Evolutionary conservation across 176 grass and related monocot species (phyloP).

Genomic region (Oryza punctata): DNA sequence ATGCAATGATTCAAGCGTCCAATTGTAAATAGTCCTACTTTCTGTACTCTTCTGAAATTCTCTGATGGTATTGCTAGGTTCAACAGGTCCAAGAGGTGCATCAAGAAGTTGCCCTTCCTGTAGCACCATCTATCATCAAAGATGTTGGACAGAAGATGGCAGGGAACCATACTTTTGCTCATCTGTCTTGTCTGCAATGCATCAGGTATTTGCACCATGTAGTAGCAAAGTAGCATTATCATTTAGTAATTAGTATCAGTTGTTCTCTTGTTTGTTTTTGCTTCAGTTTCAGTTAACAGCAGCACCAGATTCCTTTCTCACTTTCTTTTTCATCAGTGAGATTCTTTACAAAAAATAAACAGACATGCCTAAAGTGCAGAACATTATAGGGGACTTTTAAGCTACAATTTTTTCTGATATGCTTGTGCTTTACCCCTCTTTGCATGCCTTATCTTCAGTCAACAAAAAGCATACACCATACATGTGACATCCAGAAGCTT

Average conservation of each 20-base stretch:
- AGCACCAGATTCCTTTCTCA: slow-evolving; percentile 9
- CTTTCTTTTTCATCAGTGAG: not conserved
- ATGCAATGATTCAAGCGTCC: not conserved
- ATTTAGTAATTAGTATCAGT: not conserved
- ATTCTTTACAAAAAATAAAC: slow-evolving; percentile 27
- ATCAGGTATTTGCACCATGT: slow-evolving; percentile 44
- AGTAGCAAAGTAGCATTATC: not conserved
- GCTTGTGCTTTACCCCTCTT: slow-evolving; percentile 22
- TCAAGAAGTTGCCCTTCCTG: not conserved
- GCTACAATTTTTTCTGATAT: slow-evolving; percentile 28
- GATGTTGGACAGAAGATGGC: slow-evolving; percentile 58
- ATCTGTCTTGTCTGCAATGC: slow-evolving; percentile 38
- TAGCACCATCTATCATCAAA: not conserved
- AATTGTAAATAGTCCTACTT: not conserved
- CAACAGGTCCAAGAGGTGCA: not conserved
- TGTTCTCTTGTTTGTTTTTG: not conserved
- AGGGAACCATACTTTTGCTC: slow-evolving; percentile 44
- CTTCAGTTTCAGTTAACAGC: not conserved
- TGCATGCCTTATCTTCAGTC: slow-evolving; percentile 31
- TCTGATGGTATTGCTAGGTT: not conserved
- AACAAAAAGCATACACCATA: slow-evolving; percentile 18
- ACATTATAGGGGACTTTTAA: not conserved
- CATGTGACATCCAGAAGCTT: not conserved
- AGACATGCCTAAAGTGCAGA: slow-evolving; percentile 1
- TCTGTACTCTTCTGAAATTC: not conserved